Percentiles rank a stretch among this genome's conserved stretches.
Evolutionary conservation across 495 filamentous ascomycete genomes (phyloP).

Genomic region (Geoglossum glabrum): DNA sequence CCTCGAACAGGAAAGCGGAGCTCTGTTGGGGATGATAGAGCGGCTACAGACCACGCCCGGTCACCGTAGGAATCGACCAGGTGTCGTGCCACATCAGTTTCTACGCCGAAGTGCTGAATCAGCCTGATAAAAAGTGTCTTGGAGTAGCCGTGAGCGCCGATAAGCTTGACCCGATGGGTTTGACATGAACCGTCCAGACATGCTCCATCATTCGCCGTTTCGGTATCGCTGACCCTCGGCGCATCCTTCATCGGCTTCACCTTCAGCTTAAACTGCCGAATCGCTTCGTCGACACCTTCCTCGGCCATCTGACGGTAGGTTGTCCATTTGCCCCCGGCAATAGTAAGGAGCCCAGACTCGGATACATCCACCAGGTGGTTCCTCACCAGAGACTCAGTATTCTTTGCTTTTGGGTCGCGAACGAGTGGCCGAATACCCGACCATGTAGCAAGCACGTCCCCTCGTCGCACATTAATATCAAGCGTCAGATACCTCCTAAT

Average conservation of each 20-base stretch:
- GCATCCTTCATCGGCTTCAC: conserved; percentile 34
- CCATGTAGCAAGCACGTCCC: conserved; percentile 92
- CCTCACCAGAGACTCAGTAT: conserved; percentile 85
- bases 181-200: conserved; percentile 70
- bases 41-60: conserved; percentile 86
- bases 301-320: conserved; percentile 99
- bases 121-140: conserved; percentile 97
- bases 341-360: conserved; percentile 69
- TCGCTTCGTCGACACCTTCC: conserved; percentile 82
- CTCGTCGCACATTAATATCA: conserved; percentile 82
- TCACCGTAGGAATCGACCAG: conserved; percentile 82
- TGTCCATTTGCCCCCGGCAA: conserved; percentile 97
- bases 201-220: conserved; percentile 51
- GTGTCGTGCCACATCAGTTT: conserved; percentile 88
- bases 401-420: conserved; percentile 80
- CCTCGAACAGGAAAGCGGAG: conserved; percentile 77
- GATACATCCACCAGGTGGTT: conserved; percentile 88
- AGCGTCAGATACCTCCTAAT: conserved; percentile 76
- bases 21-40: conserved; percentile 60
- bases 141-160: conserved; percentile 85
- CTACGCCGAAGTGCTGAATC: conserved; percentile 90
- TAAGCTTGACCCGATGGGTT: conserved; percentile 72
- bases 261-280: conserved; percentile 54
- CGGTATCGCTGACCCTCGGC: conserved; percentile 61
- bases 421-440: conserved; percentile 86